Conservation (phyloP, 1,284 basidiomycete genomes). For the Microbotryum scabiosae region DNA sequence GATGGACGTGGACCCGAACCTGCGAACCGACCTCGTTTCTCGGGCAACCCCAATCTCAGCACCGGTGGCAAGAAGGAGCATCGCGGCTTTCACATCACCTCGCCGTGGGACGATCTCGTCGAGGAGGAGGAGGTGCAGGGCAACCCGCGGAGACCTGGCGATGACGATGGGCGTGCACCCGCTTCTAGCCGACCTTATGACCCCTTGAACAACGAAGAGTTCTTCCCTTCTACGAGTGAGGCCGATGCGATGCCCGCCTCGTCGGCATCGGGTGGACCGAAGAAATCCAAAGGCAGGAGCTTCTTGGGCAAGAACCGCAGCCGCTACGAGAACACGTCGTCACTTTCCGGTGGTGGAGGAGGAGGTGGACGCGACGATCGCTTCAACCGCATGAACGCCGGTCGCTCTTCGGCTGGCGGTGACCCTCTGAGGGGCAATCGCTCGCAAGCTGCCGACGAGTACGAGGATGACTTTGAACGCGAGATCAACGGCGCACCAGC, state of each 20-base stretch:
- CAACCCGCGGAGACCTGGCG: conserved; percentile 3
- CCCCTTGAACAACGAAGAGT: conserved; percentile 27
- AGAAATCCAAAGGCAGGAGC: conserved; percentile 19
- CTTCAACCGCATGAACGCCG: conserved; percentile 11
- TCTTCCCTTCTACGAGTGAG: conserved; percentile 7
- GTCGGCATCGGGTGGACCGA: neutral
- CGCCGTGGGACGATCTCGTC: conserved; percentile 27
- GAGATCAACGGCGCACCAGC: conserved; percentile 22
- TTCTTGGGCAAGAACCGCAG: conserved; percentile 17
- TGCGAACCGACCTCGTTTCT: neutral
- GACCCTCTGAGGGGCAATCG: neutral
- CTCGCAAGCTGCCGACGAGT: conserved; percentile 10
- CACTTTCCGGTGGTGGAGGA: neutral
- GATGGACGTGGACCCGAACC: conserved; percentile 30
- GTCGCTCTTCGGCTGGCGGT: neutral
- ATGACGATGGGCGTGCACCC: conserved; percentile 4
- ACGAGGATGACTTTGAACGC: conserved; percentile 29
- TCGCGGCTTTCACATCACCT: conserved; percentile 6
- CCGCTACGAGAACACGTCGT: conserved; percentile 14
- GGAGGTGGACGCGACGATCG: neutral
- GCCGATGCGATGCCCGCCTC: neutral
- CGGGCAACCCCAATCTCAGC: neutral
- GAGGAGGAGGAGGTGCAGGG: conserved; percentile 26
- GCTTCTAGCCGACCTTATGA: conserved; percentile 10
- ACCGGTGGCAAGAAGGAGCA: neutral